Evolutionary conservation across 495 filamentous ascomycete species (phyloP), one percentile per base, ranked within the genome.

Genomic region (Xylaria intraflava): DNA sequence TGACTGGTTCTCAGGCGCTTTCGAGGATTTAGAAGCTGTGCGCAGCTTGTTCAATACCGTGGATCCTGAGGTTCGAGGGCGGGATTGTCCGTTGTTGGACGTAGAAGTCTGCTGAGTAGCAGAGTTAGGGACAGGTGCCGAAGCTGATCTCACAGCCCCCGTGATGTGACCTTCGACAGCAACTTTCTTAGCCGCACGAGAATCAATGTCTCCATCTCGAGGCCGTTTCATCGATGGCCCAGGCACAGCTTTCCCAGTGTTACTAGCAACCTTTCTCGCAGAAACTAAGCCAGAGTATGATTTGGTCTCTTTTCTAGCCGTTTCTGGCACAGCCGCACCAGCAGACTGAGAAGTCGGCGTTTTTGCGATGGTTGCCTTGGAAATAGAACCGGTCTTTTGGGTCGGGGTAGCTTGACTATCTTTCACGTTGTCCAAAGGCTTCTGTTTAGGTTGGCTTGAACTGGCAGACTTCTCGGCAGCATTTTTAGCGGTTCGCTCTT

Each of bases 121-220:
- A 10, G 67, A 49, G 20, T 54, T 35, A 6, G 41, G 43, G 11
- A 36, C 40, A 31, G 61, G 31, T 17, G 62, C n/a, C 27, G 59
- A 14, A 6, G 14, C 12, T 35, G 24, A 3, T 45, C 60, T 62
- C 6, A 54, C 19, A 42, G 53, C 35, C 19, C 47, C 55, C 10
- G 55, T 56, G 52, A 23, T 38, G 44, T 39, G 40, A 47, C 40
- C 53, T 31, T 69, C 70, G 7, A 65, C 58, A 9, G 70, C 65
- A n/a, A 67, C 42, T 47, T 71, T 77, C 61, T 75, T 77, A 7
- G 62, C 55, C 1, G 51, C 58, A 36, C 72, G 68, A 11, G 53
- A 45, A 40, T 77, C 72, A 6, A 59, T 26, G 43, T 75, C 72
- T 1, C 72, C 72, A 24, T 75, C 72, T 23, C 72, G 54, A 14